phyloP scores from a whole-genome alignment of 371 early-diverging fungal species.

The Mucor velutinosus region DNA sequence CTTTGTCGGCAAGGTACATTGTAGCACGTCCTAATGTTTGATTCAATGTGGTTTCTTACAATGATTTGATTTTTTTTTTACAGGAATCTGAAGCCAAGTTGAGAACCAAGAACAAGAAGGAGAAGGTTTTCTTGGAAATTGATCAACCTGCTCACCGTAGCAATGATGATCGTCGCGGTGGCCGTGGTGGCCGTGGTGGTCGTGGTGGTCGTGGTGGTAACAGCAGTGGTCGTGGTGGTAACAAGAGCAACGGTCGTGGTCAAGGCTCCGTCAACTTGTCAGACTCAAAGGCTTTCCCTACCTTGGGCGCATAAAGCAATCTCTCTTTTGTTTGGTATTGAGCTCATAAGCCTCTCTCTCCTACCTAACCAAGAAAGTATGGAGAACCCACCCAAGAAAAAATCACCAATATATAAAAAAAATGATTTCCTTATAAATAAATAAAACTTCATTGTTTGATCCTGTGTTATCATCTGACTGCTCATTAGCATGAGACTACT shows the following conservation, averaged over 20 bases:
- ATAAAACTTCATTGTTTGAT: too few species aligned
- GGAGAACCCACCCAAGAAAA: too few species aligned
- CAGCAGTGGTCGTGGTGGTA: slow-evolving; percentile 22
- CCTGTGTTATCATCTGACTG: too few species aligned
- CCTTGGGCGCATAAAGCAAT: slow-evolving; percentile 55
- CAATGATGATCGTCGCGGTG: slow-evolving; percentile 21
- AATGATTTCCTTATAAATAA: too few species aligned
- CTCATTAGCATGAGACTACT: too few species aligned
- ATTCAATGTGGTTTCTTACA: not conserved
- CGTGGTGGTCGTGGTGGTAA: slow-evolving; percentile 28
- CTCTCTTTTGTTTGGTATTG: not conserved
- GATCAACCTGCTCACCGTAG: slow-evolving; percentile 40
- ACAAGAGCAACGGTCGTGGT: slow-evolving; percentile 31
- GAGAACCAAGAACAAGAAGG: slow-evolving; percentile 41
- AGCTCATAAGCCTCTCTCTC: not conserved
- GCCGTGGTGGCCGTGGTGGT: slow-evolving; percentile 39
- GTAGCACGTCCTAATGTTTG: slow-evolving; percentile 43
- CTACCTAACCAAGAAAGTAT: too few species aligned
- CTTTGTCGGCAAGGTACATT: slow-evolving; percentile 64
- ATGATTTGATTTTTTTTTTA: not conserved
- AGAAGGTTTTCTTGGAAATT: slow-evolving; percentile 35
- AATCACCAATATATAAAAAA: too few species aligned
- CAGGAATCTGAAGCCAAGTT: slow-evolving; percentile 25
- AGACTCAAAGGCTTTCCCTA: slow-evolving; percentile 77
- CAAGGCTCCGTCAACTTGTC: slow-evolving; percentile 64